These are phyloP conservation scores for Blastomyces emzantsi DNA, from an alignment of 2,329 filamentous ascomycete species.

Conservation along the genomic window DNA sequence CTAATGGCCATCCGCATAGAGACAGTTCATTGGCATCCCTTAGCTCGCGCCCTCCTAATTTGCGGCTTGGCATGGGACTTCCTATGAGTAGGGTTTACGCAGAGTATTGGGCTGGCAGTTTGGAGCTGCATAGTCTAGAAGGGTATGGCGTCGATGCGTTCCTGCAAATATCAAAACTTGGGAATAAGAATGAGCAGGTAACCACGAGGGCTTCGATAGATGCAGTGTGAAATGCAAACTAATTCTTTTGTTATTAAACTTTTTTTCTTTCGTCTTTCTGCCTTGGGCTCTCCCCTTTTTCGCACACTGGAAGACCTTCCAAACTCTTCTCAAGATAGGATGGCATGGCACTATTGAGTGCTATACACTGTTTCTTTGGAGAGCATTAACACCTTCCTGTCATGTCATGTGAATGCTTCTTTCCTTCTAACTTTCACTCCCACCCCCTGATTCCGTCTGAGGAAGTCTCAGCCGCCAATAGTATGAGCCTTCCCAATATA, in stretches of 20 bases:
- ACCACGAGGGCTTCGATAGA: conserved; percentile 69
- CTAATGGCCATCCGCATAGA: conserved; percentile 29
- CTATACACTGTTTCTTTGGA: not conserved
- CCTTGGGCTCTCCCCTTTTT: not conserved
- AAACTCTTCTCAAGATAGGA: not conserved
- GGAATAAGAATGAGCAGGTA: conserved; percentile 96
- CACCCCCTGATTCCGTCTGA: not conserved
- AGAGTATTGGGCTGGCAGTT: conserved; percentile 92
- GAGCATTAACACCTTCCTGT: not conserved
- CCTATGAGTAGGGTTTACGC: conserved; percentile 92
- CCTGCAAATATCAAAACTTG: conserved; percentile 88
- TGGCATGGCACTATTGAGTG: not conserved
- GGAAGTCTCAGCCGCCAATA: not conserved
- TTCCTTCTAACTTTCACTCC: not conserved
- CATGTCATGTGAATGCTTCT: not conserved
- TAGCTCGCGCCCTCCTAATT: conserved; percentile 71
- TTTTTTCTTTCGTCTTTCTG: not conserved
- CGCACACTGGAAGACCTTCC: not conserved
- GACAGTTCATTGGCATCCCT: conserved; percentile 68
- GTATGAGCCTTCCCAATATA: not conserved
- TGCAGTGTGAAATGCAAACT: conserved; percentile 47
- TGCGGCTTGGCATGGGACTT: conserved; percentile 84
- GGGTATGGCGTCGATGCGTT: conserved; percentile 96
- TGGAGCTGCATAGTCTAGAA: conserved; percentile 86
- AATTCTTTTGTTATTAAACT: conserved; percentile 5